Conservation (phyloP, 2,329 filamentous ascomycete species). For the Pseudocercospora vitis region DNA sequence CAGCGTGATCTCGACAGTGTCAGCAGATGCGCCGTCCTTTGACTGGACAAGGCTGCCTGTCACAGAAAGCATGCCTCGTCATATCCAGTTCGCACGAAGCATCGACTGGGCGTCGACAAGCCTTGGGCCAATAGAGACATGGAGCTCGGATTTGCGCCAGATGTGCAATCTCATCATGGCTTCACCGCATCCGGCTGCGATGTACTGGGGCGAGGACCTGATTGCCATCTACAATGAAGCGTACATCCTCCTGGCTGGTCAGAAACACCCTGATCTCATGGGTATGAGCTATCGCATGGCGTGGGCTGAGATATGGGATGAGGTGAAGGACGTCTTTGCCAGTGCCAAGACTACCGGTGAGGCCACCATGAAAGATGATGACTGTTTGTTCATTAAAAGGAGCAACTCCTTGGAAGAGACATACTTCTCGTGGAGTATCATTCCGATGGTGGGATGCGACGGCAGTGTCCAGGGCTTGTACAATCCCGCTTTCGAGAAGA, state of each 20-base stretch:
- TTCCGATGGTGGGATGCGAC: constrained; percentile 72
- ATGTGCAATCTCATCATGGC: constrained; percentile 84
- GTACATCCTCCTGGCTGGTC: constrained; percentile 68
- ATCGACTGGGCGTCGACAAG: constrained; percentile 72
- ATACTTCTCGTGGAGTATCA: constrained; percentile 80
- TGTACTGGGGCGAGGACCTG: constrained; percentile 49
- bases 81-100: constrained; percentile 71
- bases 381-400: constrained; percentile 70
- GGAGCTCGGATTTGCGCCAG: constrained; percentile 66
- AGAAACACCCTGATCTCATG: constrained; percentile 76
- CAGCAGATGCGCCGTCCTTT: constrained; percentile 56
- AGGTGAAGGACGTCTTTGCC: constrained; percentile 66
- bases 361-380: constrained; percentile 82
- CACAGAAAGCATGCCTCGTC: constrained; percentile 62
- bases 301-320: constrained; percentile 74
- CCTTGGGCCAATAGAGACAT: constrained; percentile 72
- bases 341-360: constrained; percentile 69
- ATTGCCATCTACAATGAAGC: constrained; percentile 72
- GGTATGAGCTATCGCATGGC: constrained; percentile 64
- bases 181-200: constrained; percentile 59
- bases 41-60: constrained; percentile 77
- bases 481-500: constrained; percentile 81
- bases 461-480: constrained; percentile 73
- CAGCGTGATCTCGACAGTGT: constrained; percentile 32
- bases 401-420: constrained; percentile 73